Base-by-base conservation (phyloP, 176 grass and related monocot species). In the Lolium rigidum region DNA sequence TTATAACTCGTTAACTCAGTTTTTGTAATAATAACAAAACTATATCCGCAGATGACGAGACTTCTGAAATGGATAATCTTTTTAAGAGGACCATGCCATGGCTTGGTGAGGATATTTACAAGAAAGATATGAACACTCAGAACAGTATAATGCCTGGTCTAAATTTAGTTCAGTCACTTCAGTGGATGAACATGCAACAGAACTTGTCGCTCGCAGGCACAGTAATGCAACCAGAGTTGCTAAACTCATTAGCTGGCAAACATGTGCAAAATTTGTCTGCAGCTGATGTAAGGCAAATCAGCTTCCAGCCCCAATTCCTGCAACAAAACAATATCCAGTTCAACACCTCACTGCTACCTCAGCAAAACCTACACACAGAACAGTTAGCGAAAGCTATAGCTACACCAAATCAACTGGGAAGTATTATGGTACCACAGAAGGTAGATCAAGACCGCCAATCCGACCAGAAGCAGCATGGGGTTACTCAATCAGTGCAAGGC, bases 161-260 rank as follows among this genome's bases (percentile, higher is more conserved):
- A 87, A 92, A 86, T 83, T 86, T 92, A 85, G 93, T 76, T 77
- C 90, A 94, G 70, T 90, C 91, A 85, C 87, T 80, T 83, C 90
- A 94, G 70, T 92, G 93, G 90, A 94, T 94, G 89, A 94, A 84
- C 65, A 90, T 88, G 90, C 93, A 94, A 79, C 87, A 92, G 52
- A 90, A 86, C 58, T 37, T 87, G 37, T 87, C 84, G 0, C 86
- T 94, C 15, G 17, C 84, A 41, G 82, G 77, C 82, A 70, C 90
- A 58, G 41, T 79, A 54, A 81, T 86, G 81, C 93, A 92, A 85
- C 77, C 90, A 22, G 93, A 94, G 56, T 86, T 86, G 60, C 76
- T 94, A 46, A 81, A 81, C 44, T 88, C 92, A 5, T 78, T 92
- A 87, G 20, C 58, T 85, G 90, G 92, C 56, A 84, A 89, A 76